Evolutionary conservation across 441 rosid genomes (phyloP), one percentile per base, ranked within the genome.

Genomic region (Pelargonium myrrhifolium): DNA sequence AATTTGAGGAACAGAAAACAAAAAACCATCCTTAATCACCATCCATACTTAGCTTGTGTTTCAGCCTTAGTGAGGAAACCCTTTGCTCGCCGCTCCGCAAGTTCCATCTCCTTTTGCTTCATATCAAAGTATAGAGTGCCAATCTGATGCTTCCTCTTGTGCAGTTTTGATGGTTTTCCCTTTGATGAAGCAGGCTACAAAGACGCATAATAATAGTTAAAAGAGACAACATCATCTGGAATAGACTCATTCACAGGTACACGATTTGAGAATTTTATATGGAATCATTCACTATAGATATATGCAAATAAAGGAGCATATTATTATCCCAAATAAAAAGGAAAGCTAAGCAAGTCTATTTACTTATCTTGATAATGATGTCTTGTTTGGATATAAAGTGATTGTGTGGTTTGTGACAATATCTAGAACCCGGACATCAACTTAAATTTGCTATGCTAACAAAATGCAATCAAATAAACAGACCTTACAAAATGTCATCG

Each of bases 131-230:
- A 86, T 45, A 93, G 75, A 5, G 99, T 74, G 17, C 95, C 86
- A 45, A 93, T 93, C 70, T 93, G 99, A 86, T 93, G 99, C 86
- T 93, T 93, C 83, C 99, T 88, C 86, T 91, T 91, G 81, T 91
- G 99, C 70, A 93, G 90, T 72, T 93, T 93, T 0, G 89, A 40
- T 45, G 95, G 95, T 77, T 91, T 89, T 68, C 95, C 99, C 66
- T 91, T 89, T 0, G 92, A 62, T 28, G 61, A 56, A 24, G 79
- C 82, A 55, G 96, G 90, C 97, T 93, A 69, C 79, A 76, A 31
- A 55, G 24, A 24, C 58, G 18, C 10, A 9, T 4, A 20, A 56
- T 56, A 21, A n/a, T n/a, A n/a, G n/a, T n/a, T n/a, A n/a, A n/a
- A n/a, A n/a, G n/a, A n/a, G n/a, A n/a, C n/a, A n/a, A n/a, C n/a